Evolutionary conservation across 129 eudicot species (phyloP).

Genomic region (Tanacetum coccineum): DNA sequence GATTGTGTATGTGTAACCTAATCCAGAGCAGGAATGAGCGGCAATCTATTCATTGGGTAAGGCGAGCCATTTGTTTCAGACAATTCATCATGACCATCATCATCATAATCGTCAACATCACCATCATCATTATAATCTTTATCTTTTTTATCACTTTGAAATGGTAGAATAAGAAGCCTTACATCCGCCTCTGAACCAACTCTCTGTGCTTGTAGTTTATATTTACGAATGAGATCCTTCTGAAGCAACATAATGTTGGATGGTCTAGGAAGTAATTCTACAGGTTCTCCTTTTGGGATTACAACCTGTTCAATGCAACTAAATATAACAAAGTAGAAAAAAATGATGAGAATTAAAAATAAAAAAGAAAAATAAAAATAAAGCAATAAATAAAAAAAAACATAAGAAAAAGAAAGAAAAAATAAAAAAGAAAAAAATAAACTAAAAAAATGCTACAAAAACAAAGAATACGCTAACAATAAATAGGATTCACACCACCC

Average conservation of each 20-base stretch:
- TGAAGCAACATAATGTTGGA: slow-evolving; percentile 66
- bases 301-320: slow-evolving; percentile 89
- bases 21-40: slow-evolving; percentile 80
- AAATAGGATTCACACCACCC: too few species aligned
- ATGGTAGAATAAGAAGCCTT: slow-evolving; percentile 66
- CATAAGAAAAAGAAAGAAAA: too few species aligned
- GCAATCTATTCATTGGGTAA: slow-evolving; percentile 50
- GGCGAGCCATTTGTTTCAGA: slow-evolving; percentile 61
- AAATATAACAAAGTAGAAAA: too few species aligned
- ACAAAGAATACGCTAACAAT: too few species aligned
- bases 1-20: slow-evolving; percentile 39
- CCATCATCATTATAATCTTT: slow-evolving; percentile 29
- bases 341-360: too few species aligned
- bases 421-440: too few species aligned
- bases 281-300: slow-evolving; percentile 74
- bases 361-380: too few species aligned
- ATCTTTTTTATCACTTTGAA: slow-evolving; percentile 27
- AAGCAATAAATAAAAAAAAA: too few species aligned
- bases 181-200: slow-evolving; percentile 47
- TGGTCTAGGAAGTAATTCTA: slow-evolving; percentile 82
- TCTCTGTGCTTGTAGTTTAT: slow-evolving; percentile 63
- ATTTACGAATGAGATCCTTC: slow-evolving; percentile 67
- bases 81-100: slow-evolving; percentile 23
- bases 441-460: too few species aligned
- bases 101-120: slow-evolving; percentile 22